Evolutionary conservation across 2,329 filamentous ascomycete species (phyloP), one percentile per base, ranked within the genome.

Genomic region (Hypoxylon sp.): DNA sequence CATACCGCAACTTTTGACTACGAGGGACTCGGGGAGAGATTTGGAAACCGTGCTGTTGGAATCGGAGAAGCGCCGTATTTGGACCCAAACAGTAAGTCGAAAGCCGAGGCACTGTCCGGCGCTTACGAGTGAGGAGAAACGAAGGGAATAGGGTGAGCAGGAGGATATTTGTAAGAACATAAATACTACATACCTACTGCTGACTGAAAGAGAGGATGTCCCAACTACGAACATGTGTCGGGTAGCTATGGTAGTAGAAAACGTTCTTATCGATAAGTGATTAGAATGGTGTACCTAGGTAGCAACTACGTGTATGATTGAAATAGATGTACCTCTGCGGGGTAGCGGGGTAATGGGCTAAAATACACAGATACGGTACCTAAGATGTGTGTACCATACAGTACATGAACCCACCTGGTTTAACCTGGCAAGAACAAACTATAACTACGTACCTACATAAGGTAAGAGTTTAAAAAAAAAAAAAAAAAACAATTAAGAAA

Each of bases 1-100:
- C 88, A 90, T 71, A 85, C 83, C 10, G 87, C 87, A 0, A 90
- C 87, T 0, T 87, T 84, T 63, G 88, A 90, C 69, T 89, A 88
- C 48, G 83, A 83, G 13, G 82, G 81, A 1, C 80, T 84, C 29
- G 87, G 86, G 0, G 81, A 84, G 26, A 79, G 88, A 52, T 80
- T 82, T 54, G 83, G 86, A 26, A 82, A 88, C 74, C 75, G 88
- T 19, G 82, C 84, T 0, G 87, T 90, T 6, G 85, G 83, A 6
- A 81, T 88, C 5, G 88, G 84, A 11, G 88, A 85, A 80, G 82
- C 76, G 71, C 88, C 84, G 1, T 89, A 85, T 68, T 74, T 87
- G 3, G 86, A 89, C 67, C 82, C 85, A 0, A 78, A 81, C 4
- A 63, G 64, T 35, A 55, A 58, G 42, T 63, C 64, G 14, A 63